A percentile compares a stretch with the other conserved stretches of the same genome.
These are phyloP conservation scores for Huntiella savannae DNA, from an alignment of 2,329 filamentous ascomycete genomes.

Conservation along the genomic window DNA sequence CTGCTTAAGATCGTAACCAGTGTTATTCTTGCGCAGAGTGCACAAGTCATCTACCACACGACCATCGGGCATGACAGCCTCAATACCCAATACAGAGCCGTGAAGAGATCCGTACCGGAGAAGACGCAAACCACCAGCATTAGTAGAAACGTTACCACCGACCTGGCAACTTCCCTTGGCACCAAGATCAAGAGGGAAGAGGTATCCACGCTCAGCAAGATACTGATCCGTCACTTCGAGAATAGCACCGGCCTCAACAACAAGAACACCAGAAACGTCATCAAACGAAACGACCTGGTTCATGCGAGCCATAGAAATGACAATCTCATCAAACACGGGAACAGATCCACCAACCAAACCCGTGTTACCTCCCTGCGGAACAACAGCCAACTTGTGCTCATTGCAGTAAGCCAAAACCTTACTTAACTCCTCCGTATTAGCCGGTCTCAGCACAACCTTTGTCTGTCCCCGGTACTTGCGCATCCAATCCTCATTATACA, in stretches of 20 bases:
- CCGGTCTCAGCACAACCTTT: slow-evolving; percentile 70
- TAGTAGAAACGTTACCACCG: slow-evolving; percentile 88
- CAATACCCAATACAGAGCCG: slow-evolving; percentile 77
- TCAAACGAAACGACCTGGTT: slow-evolving; percentile 84
- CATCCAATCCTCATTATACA: slow-evolving; percentile 98
- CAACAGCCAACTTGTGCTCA: slow-evolving; percentile 74
- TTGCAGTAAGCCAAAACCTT: slow-evolving; percentile 89
- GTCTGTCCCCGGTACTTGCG: slow-evolving; percentile 89
- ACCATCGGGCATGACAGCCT: slow-evolving; percentile 84
- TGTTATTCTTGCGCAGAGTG: slow-evolving; percentile 92
- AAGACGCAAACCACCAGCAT: slow-evolving; percentile 77
- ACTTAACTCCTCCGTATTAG: slow-evolving; percentile 72
- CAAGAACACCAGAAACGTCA: slow-evolving; percentile 74
- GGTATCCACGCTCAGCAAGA: slow-evolving; percentile 62
- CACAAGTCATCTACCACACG: slow-evolving; percentile 79
- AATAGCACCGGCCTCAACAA: slow-evolving; percentile 79
- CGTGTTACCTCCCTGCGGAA: slow-evolving; percentile 93
- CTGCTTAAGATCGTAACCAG: slow-evolving; percentile 92
- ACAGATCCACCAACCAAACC: slow-evolving; percentile 89
- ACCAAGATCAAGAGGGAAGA: slow-evolving; percentile 93
- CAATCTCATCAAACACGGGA: slow-evolving; percentile 95
- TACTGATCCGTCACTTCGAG: slow-evolving; percentile 77
- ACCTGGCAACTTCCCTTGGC: slow-evolving; percentile 95
- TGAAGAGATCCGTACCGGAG: slow-evolving; percentile 88
- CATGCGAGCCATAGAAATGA: slow-evolving; percentile 80